A percentile compares a stretch with the other conserved stretches of the same genome.
Evolutionary conservation across 2,329 filamentous ascomycete genomes (phyloP).

Genomic region (Clarireedia paspali): DNA sequence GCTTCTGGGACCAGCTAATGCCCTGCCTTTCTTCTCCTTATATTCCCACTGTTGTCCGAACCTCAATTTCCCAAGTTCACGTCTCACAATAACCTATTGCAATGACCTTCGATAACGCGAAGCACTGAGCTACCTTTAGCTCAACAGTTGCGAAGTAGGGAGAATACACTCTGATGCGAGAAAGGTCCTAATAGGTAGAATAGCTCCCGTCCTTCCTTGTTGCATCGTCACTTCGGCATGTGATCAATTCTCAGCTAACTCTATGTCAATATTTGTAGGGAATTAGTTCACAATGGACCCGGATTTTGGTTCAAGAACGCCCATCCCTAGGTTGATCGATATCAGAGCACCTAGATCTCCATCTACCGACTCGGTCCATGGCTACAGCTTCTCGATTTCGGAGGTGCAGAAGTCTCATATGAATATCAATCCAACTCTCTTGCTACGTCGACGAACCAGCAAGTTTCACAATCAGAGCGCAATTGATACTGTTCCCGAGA

Average conservation of each 20-base stretch:
- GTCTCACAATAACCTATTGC: no score
- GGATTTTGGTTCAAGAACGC: background rate
- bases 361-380: background rate
- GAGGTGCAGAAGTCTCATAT: background rate
- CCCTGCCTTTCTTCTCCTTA: no score
- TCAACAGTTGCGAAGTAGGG: no score
- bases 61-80: no score
- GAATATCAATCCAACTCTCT: slow-evolving; percentile 2
- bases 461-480: slow-evolving; percentile 1
- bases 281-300: background rate
- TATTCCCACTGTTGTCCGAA: no score
- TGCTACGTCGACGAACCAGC: slow-evolving; percentile 1
- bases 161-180: no score
- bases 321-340: background rate
- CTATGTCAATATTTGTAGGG: background rate
- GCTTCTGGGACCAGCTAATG: no score
- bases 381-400: background rate
- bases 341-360: background rate
- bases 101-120: no score
- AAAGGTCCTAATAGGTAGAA: no score
- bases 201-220: no score
- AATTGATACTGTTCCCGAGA: slow-evolving; percentile 1
- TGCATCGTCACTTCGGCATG: no score
- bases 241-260: background rate
- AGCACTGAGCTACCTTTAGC: no score